Conservation (phyloP, 1,284 basidiomycete species). For the Amylostereum areolatum region DNA sequence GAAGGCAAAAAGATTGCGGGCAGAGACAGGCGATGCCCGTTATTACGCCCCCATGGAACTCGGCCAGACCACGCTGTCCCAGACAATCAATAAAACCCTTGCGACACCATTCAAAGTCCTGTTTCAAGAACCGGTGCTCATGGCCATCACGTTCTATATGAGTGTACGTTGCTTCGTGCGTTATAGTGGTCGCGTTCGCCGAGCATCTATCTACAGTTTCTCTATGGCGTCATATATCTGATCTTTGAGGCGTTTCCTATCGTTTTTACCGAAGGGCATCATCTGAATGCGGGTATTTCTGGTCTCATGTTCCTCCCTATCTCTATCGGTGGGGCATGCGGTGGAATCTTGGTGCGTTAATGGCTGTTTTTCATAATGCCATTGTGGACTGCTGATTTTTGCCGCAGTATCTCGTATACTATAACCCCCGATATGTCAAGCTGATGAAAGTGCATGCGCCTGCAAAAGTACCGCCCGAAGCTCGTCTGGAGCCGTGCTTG, state of each 20-base stretch:
- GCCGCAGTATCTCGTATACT: conserved; percentile 44
- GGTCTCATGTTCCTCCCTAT: conserved; percentile 51
- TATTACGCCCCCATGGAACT: conserved; percentile 54
- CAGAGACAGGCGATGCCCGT: conserved; percentile 55
- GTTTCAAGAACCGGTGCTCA: conserved; percentile 73
- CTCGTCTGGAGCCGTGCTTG: conserved; percentile 50
- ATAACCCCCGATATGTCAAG: conserved; percentile 47
- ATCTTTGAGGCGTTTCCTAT: conserved; percentile 56
- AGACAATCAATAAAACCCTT: conserved; percentile 42
- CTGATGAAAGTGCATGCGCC: conserved; percentile 41
- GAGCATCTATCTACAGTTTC: conserved; percentile 33
- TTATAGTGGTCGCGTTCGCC: not conserved
- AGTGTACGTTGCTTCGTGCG: conserved; percentile 34
- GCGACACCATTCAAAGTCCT: conserved; percentile 65
- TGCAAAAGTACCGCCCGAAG: conserved; percentile 59
- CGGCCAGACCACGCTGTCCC: conserved; percentile 30
- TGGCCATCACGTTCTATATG: conserved; percentile 65
- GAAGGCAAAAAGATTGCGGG: conserved; percentile 36
- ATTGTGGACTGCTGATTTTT: conserved; percentile 21
- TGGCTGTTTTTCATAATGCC: conserved; percentile 16
- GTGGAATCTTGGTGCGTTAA: conserved; percentile 34
- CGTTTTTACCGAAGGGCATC: conserved; percentile 47
- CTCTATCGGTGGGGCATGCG: conserved; percentile 46
- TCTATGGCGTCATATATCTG: conserved; percentile 60
- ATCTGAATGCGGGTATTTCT: conserved; percentile 43